These are phyloP conservation scores for Syzygium grande DNA, from an alignment of 345 rosid species.

Conservation along the genomic window DNA sequence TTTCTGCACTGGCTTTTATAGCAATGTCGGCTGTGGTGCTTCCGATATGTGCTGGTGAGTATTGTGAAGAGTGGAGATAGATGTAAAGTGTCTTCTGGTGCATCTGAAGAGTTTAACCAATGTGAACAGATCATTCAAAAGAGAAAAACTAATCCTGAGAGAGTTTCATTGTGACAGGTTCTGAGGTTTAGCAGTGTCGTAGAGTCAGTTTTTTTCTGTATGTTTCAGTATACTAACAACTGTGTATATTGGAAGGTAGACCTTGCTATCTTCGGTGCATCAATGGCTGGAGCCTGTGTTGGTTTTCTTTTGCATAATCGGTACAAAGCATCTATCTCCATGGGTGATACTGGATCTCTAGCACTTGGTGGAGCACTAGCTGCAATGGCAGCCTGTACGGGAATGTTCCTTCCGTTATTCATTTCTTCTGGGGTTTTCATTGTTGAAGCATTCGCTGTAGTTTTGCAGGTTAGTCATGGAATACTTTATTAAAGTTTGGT, in stretches of 20 bases:
- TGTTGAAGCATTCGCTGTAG: conserved; percentile 52
- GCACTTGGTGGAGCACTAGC: conserved; percentile 93
- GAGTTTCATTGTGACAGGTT: not conserved
- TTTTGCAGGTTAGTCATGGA: conserved; percentile 47
- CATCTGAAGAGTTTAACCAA: not conserved
- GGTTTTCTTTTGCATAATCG: conserved; percentile 87
- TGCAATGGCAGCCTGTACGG: conserved; percentile 92
- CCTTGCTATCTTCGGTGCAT: conserved; percentile 78
- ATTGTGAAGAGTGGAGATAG: not conserved
- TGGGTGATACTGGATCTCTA: conserved; percentile 83
- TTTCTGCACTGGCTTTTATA: conserved; percentile 71
- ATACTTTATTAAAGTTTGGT: not conserved
- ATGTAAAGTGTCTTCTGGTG: not conserved
- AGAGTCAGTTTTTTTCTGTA: not conserved
- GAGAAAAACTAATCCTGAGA: not conserved
- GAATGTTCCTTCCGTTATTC: conserved; percentile 88
- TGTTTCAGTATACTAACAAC: not conserved
- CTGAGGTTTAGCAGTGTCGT: not conserved
- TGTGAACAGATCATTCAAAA: not conserved
- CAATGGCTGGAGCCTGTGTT: conserved; percentile 94
- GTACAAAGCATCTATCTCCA: conserved; percentile 69
- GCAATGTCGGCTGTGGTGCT: conserved; percentile 90
- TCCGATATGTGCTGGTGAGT: conserved; percentile 86
- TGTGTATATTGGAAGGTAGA: conserved; percentile 25
- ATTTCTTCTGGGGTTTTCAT: conserved; percentile 72